These are phyloP conservation scores for Leucaena leucocephala DNA, from an alignment of 306 rosid species.

Conservation along the genomic window DNA sequence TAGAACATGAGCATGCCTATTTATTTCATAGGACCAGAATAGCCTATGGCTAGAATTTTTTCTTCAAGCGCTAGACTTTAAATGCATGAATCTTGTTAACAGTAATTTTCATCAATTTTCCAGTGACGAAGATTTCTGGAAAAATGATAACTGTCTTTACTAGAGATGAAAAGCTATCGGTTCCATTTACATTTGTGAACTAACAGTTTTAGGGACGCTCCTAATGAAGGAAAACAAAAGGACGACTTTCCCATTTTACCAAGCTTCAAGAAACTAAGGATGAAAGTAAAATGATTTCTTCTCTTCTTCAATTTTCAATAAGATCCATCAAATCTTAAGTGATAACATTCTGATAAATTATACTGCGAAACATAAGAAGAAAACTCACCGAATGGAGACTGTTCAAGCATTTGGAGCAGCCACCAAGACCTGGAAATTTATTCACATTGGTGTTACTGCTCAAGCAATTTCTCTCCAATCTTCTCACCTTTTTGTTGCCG, in stretches of 20 bases:
- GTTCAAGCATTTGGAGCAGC: conserved; percentile 82
- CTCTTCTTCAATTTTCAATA: neutral
- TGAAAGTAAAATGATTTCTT: neutral
- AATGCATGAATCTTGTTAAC: neutral
- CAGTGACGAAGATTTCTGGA: neutral
- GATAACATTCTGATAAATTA: neutral
- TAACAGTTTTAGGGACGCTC: neutral
- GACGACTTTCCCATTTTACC: conserved; percentile 34
- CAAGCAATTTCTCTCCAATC: conserved; percentile 72
- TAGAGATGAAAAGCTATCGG: neutral
- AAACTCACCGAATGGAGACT: conserved; percentile 66
- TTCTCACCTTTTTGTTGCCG: conserved; percentile 64
- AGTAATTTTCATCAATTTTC: conserved; percentile 27
- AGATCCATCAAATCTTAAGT: conserved; percentile 30
- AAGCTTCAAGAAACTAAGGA: conserved; percentile 33
- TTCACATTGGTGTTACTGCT: conserved; percentile 51
- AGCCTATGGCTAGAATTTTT: conserved; percentile 9
- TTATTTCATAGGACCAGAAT: neutral
- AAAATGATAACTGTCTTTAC: neutral
- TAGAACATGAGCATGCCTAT: neutral
- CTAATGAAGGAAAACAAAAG: conserved; percentile 4
- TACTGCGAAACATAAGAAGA: neutral
- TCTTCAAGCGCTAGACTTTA: neutral
- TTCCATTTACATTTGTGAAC: conserved; percentile 3
- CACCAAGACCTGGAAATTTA: conserved; percentile 87